Evolutionary conservation across 257 asterid species (phyloP).

Genomic region (Eucommia ulmoides): DNA sequence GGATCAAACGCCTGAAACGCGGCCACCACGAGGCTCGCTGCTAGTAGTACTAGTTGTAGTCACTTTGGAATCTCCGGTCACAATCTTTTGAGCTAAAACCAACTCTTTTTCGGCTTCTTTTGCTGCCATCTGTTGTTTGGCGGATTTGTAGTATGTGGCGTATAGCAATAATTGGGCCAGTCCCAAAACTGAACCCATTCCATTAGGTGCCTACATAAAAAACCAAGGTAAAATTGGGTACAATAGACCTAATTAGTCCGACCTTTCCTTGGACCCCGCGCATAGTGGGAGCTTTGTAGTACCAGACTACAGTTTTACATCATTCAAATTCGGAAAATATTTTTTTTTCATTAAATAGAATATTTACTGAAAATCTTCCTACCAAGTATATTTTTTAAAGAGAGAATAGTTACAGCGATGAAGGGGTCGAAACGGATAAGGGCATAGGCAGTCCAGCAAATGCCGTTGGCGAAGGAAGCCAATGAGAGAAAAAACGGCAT

Average conservation of each 20-base stretch:
- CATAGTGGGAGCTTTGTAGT: not conserved
- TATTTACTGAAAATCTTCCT: not conserved
- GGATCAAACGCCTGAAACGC: no score
- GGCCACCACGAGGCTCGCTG: no score
- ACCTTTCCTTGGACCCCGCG: not conserved
- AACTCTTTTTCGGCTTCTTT: conserved; percentile 31
- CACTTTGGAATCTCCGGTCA: no score
- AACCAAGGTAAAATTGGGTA: not conserved
- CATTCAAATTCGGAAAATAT: no score
- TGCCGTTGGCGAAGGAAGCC: conserved; percentile 65
- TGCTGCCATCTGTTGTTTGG: conserved; percentile 42
- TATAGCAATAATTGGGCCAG: conserved; percentile 64
- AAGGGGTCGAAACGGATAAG: conserved; percentile 57
- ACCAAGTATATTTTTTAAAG: not conserved
- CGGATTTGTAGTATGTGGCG: conserved; percentile 57
- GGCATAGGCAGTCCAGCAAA: conserved; percentile 73
- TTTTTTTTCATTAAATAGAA: not conserved
- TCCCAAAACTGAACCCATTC: conserved; percentile 58
- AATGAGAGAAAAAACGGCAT: conserved; percentile 83
- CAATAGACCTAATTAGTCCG: not conserved
- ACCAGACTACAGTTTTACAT: no score
- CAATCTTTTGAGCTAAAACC: no score
- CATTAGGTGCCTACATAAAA: conserved; percentile 52
- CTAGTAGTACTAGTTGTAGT: no score
- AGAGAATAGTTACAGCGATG: conserved; percentile 37